phyloP scores from a whole-genome alignment of 2,329 filamentous ascomycete genomes.

The Talaromyces sp. region DNA sequence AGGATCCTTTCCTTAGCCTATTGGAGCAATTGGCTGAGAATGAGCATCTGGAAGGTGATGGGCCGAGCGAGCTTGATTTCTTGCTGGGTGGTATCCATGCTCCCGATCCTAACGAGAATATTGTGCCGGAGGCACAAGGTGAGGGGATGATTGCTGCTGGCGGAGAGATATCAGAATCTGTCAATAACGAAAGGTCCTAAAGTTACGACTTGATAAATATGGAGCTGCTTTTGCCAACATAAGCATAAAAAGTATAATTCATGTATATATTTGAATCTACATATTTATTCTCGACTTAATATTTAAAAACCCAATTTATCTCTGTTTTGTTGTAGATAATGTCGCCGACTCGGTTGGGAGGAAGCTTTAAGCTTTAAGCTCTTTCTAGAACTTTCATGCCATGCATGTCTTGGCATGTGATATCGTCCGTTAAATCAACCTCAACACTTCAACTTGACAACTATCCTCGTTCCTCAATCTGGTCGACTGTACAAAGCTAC shows the following conservation, averaged over 20 bases:
- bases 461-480: neutral
- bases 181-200: neutral
- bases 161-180: neutral
- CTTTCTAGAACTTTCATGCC: slow-evolving; percentile 18
- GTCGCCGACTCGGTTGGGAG: no score
- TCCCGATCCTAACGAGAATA: neutral
- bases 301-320: no score
- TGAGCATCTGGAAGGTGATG: slow-evolving; percentile 61
- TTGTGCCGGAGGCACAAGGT: neutral
- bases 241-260: neutral
- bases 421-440: slow-evolving; percentile 6
- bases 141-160: neutral
- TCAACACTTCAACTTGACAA: neutral
- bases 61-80: slow-evolving; percentile 73
- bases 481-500: no score
- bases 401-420: slow-evolving; percentile 15
- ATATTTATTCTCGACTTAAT: no score
- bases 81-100: slow-evolving; percentile 54
- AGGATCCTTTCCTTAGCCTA: slow-evolving; percentile 76
- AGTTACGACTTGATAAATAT: neutral
- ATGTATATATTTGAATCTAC: neutral
- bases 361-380: slow-evolving; percentile 13
- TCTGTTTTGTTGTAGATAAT: neutral
- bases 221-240: neutral
- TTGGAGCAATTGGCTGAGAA: slow-evolving; percentile 82